These are phyloP conservation scores for Colletotrichum sp. DNA, from an alignment of 2,329 filamentous ascomycete species.

Conservation along the genomic window DNA sequence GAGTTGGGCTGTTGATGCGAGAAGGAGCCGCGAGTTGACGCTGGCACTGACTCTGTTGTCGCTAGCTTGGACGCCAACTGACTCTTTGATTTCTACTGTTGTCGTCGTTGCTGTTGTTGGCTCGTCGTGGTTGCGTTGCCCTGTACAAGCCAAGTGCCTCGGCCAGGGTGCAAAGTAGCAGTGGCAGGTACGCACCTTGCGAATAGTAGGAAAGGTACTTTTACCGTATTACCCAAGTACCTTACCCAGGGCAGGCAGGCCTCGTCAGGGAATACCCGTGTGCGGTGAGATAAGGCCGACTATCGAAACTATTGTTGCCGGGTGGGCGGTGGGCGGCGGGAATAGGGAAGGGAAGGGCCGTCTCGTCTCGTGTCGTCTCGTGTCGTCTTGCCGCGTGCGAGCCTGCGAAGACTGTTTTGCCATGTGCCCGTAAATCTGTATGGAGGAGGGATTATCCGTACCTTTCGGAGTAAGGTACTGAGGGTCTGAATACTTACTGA, in stretches of 20 bases:
- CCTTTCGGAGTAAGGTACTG: neutral
- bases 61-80: constrained; percentile 3
- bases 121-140: neutral
- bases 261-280: neutral
- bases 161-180: neutral
- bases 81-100: neutral
- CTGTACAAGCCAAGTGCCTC: neutral
- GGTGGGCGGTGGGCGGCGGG: neutral
- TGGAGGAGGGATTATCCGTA: neutral
- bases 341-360: neutral
- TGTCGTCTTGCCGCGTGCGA: neutral
- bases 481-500: neutral
- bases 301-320: neutral
- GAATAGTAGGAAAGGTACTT: neutral
- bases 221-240: neutral
- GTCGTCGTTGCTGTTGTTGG: neutral
- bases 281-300: constrained; percentile 1
- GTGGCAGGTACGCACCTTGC: neutral
- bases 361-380: neutral
- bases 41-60: constrained; percentile 6
- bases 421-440: neutral
- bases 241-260: neutral
- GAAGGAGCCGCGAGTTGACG: constrained; percentile 7
- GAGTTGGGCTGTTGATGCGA: constrained; percentile 4
- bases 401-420: neutral